phyloP scores from a whole-genome alignment of 768 basidiomycete genomes.

The Lentinula sp. region DNA sequence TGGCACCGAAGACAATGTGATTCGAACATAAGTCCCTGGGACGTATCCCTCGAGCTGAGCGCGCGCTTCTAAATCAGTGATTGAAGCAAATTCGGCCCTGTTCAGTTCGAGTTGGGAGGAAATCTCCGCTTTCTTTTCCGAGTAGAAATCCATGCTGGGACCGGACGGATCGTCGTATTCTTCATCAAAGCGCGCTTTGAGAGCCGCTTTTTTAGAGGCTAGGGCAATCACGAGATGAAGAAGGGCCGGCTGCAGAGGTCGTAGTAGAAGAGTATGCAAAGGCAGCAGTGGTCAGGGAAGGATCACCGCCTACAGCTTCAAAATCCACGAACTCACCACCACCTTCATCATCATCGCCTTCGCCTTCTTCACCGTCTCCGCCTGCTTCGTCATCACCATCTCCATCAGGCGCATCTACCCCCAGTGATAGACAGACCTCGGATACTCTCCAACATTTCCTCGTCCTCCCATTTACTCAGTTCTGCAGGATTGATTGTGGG shows the following conservation, averaged over 20 bases:
- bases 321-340: slow-evolving; percentile 35
- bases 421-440: slow-evolving; percentile 86
- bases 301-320: slow-evolving; percentile 17
- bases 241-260: slow-evolving; percentile 10
- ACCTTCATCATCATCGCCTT: slow-evolving; percentile 34
- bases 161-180: slow-evolving; percentile 90
- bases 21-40: slow-evolving; percentile 88
- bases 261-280: slow-evolving; percentile 15
- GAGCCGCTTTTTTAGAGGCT: slow-evolving; percentile 79
- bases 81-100: slow-evolving; percentile 74
- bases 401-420: slow-evolving; percentile 28
- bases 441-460: slow-evolving; percentile 81
- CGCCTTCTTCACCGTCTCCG: slow-evolving; percentile 25
- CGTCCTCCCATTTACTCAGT: slow-evolving; percentile 76
- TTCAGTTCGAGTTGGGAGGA: slow-evolving; percentile 79
- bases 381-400: slow-evolving; percentile 15
- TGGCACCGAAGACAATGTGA: slow-evolving; percentile 81
- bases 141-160: slow-evolving; percentile 77
- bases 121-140: slow-evolving; percentile 88
- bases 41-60: too few relatives aligned
- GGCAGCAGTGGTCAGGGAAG: slow-evolving; percentile 10
- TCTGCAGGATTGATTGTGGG: slow-evolving; percentile 30
- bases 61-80: too few relatives aligned
- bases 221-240: slow-evolving; percentile 45
- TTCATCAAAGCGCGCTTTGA: slow-evolving; percentile 94